A percentile compares a stretch with the other conserved stretches of the same genome.
Evolutionary conservation across 2,329 filamentous ascomycete genomes (phyloP).

Genomic region (Curvularia verruculosa): DNA sequence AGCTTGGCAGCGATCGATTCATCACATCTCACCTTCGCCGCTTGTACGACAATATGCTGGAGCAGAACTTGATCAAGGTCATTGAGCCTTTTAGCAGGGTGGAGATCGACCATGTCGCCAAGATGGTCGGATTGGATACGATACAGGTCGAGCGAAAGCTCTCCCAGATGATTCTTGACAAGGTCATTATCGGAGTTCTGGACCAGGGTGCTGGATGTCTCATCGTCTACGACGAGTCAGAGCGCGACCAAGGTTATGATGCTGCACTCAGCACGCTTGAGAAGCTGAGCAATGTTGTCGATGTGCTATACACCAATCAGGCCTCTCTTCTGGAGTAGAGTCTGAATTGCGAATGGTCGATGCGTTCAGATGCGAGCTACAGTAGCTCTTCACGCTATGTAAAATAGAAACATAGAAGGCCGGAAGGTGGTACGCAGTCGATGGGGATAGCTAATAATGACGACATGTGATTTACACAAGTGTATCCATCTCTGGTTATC

Average conservation of each 20-base stretch:
- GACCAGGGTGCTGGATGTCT: constrained; percentile 98
- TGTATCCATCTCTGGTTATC: no score
- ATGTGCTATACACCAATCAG: constrained; percentile 97
- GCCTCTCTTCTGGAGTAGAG: constrained; percentile 87
- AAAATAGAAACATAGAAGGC: constrained; percentile 42
- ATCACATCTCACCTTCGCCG: constrained; percentile 95
- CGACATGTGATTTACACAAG: constrained; percentile 13
- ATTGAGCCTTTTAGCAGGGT: constrained; percentile 98
- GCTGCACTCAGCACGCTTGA: constrained; percentile 93
- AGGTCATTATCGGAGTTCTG: constrained; percentile 95
- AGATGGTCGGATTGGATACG: constrained; percentile 95
- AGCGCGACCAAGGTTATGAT: constrained; percentile 92
- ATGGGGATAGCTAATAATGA: constrained; percentile 27
- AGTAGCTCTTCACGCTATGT: constrained; percentile 29
- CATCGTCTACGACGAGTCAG: constrained; percentile 95
- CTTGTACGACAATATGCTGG: constrained; percentile 97
- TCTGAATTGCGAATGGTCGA: not conserved
- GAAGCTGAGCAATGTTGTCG: constrained; percentile 95
- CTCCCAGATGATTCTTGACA: constrained; percentile 99
- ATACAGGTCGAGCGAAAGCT: constrained; percentile 98
- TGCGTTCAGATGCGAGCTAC: not conserved
- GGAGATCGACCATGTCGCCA: constrained; percentile 94
- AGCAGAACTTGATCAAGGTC: constrained; percentile 99
- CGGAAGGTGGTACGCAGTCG: constrained; percentile 18
- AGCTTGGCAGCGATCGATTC: constrained; percentile 92